Evolutionary conservation across 2,329 filamentous ascomycete species (phyloP).

Genomic region (Emericellopsis atlantica): DNA sequence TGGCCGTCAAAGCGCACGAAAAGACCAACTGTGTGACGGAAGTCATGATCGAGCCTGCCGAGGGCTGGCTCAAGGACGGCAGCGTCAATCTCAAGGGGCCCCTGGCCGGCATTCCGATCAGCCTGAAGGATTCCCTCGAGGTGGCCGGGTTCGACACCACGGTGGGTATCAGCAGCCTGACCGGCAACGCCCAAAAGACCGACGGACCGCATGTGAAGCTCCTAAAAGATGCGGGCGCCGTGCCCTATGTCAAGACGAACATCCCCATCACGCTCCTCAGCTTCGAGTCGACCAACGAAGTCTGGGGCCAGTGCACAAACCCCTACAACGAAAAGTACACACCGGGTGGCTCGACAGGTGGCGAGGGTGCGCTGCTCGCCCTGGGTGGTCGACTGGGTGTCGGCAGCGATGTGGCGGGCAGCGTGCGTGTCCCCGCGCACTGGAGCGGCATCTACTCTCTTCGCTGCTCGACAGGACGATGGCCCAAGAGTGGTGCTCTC

Average conservation of each 20-base stretch:
- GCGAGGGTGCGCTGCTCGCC: constrained; percentile 71
- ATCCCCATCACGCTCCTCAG: constrained; percentile 75
- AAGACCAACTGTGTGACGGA: constrained; percentile 88
- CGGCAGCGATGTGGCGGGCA: constrained; percentile 83
- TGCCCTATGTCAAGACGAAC: constrained; percentile 91
- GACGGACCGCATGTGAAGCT: constrained; percentile 67
- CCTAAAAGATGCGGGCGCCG: constrained; percentile 75
- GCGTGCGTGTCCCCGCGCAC: constrained; percentile 75
- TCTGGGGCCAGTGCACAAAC: constrained; percentile 77
- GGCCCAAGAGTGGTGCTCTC: constrained; percentile 72
- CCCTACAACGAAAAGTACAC: constrained; percentile 77
- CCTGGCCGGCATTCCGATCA: constrained; percentile 76
- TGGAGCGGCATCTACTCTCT: constrained; percentile 84
- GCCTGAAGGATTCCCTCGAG: constrained; percentile 68
- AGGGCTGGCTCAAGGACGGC: constrained; percentile 51
- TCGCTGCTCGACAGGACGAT: constrained; percentile 77
- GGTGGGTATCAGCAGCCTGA: constrained; percentile 66
- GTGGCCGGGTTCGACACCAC: constrained; percentile 74
- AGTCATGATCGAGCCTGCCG: constrained; percentile 66
- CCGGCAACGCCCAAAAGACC: constrained; percentile 48
- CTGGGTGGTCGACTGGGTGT: constrained; percentile 78
- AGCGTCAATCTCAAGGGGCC: constrained; percentile 65
- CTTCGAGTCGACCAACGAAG: constrained; percentile 65
- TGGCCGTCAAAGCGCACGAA: constrained; percentile 69
- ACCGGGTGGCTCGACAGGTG: constrained; percentile 80